These are phyloP conservation scores for Spergularia marina DNA, from an alignment of 148 eudicot genomes.

Conservation along the genomic window DNA sequence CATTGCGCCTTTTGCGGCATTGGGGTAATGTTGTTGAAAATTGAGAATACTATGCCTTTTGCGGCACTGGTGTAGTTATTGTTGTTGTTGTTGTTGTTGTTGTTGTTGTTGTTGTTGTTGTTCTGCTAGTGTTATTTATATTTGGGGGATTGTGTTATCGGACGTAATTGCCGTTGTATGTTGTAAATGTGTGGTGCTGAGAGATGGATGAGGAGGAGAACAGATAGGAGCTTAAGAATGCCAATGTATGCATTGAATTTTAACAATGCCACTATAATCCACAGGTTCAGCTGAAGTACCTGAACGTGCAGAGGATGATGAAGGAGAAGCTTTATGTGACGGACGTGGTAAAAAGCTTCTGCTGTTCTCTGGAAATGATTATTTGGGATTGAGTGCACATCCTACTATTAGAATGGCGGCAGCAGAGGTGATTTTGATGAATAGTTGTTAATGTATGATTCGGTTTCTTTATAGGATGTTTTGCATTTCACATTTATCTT, in stretches of 20 bases:
- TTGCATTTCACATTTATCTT: slow-evolving; percentile 8
- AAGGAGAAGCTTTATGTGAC: slow-evolving; percentile 29
- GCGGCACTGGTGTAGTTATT: no score
- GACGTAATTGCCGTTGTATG: neutral
- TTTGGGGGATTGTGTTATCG: neutral
- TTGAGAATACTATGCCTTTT: no score
- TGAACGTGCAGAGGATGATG: slow-evolving; percentile 27
- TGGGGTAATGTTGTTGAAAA: neutral
- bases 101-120: no score
- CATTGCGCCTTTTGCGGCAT: neutral
- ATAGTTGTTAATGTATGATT: neutral
- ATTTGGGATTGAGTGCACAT: slow-evolving; percentile 92
- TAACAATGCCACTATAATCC: slow-evolving; percentile 10
- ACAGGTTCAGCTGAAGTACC: slow-evolving; percentile 45
- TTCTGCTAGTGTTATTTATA: neutral
- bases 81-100: no score
- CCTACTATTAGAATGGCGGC: slow-evolving; percentile 73
- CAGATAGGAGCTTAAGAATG: neutral
- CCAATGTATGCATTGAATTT: neutral
- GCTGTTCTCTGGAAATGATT: slow-evolving; percentile 95
- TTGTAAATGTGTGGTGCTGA: no score
- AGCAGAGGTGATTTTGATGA: slow-evolving; percentile 52
- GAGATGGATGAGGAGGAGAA: neutral
- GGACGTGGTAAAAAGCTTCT: slow-evolving; percentile 51
- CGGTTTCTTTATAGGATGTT: neutral